These are phyloP conservation scores for Amaranthus cruentus DNA, from an alignment of 148 eudicot genomes.

Conservation along the genomic window DNA sequence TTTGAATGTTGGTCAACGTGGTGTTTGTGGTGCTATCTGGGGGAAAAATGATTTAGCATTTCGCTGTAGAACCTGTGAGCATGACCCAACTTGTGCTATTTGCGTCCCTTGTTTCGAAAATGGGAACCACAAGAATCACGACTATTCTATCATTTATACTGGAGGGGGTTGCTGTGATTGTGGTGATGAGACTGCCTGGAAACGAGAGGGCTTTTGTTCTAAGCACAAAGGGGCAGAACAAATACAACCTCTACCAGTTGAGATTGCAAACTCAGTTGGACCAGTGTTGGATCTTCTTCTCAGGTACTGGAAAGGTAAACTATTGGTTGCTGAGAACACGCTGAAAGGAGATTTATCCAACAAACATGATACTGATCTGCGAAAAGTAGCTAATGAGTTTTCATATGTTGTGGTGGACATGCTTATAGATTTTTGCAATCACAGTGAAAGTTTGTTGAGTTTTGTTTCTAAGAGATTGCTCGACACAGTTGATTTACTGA, in stretches of 20 bases:
- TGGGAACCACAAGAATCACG: slow-evolving; percentile 89
- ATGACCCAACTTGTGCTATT: slow-evolving; percentile 98
- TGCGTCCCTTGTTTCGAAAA: slow-evolving; percentile 95
- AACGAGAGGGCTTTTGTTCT: slow-evolving; percentile 91
- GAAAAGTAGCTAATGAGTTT: slow-evolving; percentile 47
- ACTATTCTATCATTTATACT: slow-evolving; percentile 85
- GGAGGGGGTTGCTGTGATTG: slow-evolving; percentile 99
- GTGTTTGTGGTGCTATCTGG: slow-evolving; percentile 98
- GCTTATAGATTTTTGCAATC: slow-evolving; percentile 76
- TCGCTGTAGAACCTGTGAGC: slow-evolving; percentile 94
- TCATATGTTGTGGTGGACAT: slow-evolving; percentile 53
- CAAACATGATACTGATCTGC: slow-evolving; percentile 30
- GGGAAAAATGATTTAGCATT: slow-evolving; percentile 89
- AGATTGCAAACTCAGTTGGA: slow-evolving; percentile 57
- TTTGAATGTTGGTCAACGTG: slow-evolving; percentile 62
- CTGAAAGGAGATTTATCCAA: slow-evolving; percentile 32
- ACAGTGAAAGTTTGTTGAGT: slow-evolving; percentile 90
- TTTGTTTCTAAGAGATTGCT: slow-evolving; percentile 61
- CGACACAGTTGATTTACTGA: slow-evolving; percentile 52
- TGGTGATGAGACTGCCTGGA: slow-evolving; percentile 99
- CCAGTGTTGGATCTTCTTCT: slow-evolving; percentile 73
- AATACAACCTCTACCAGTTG: slow-evolving; percentile 75
- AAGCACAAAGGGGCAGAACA: slow-evolving; percentile 94
- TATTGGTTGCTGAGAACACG: slow-evolving; percentile 35
- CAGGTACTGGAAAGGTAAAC: slow-evolving; percentile 50